Base-by-base conservation (phyloP, 1,284 basidiomycete genomes). In the Trichosporon ovoides region DNA sequence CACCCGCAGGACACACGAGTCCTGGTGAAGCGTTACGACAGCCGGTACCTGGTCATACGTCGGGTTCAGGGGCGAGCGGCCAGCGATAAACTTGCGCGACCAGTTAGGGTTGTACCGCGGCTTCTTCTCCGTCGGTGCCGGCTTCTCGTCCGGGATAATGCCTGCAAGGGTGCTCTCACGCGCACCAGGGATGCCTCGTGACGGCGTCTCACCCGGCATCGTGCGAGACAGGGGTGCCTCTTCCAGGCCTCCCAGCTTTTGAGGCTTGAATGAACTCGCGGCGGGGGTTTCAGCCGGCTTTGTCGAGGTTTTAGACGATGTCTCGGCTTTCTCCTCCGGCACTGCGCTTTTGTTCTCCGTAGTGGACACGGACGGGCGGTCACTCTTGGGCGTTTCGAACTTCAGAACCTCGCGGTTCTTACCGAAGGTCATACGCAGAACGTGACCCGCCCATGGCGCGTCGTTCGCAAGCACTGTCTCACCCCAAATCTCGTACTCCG, bases 71-170 rank as follows among this genome's bases (percentile, higher is more conserved):
- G 78, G 74, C 1, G 79, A 72, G 62, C 78, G 78, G 33, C 73
- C 79, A 3, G 69, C 67, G 16, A 80, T 63, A 66, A 75, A 80
- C 58, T 77, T 77, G 52, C 79, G 73, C 5, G 78, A 79, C 77
- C 78, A 80, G 18, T 56, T 59, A 12, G 72, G 71, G 57, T 76
- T 73, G 66, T 61, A 73, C 1, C 43, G 22, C 11, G 63, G 67
- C 48, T 49, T 31, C n/a, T 50, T 56, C 2, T 49, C 13, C 3
- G 54, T 11, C 7, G 60, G 14, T n/a, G n/a, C n/a, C 6, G 43
- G 43, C 22, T 48, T 28, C 22, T 48, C 22, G 24, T 48, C 43
- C 24, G 43, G n/a, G n/a, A 48, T 24, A 2, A 48, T 24, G 24
- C 43, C 43, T 28, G 31, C 35, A 11, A 51, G n/a, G 7, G 55